Evolutionary conservation across 2,329 filamentous ascomycete genomes (phyloP), one percentile per base, ranked within the genome.

Genomic region (Thelonectria olida): DNA sequence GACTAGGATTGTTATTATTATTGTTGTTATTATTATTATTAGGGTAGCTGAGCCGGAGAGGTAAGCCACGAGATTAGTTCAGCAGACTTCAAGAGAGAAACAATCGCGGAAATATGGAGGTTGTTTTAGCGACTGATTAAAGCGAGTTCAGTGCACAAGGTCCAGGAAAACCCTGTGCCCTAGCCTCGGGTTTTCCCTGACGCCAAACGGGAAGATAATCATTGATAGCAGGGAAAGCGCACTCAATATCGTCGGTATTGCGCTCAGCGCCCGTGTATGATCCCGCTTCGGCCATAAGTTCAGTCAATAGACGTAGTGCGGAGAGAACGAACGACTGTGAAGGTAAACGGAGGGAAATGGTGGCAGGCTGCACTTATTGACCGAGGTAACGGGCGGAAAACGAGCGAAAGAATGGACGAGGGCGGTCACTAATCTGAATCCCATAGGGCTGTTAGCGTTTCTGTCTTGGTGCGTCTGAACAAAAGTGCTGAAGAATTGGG

Each of bases 391-490:
- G 12, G 4, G 31, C 17, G 23, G 28, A 28, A 8, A 15, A 23
- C 19, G 27, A 31, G 45, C 9, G n/a, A 31, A 10, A 19, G 48
- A n/a, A 23, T 10, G 9, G 20, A n/a, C 23, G 19, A 44, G n/a
- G 19, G 13, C 39, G n/a, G 34, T 54, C 51, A 52, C 58, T 61
- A 55, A 61, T 55, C 52, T 61, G 39, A 36, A 49, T 54, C 53
- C 49, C 25, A 20, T 25, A 61, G 39, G 51, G 51, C 52, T 61
- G 52, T 61, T 61, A 61, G 58, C 15, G 58, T 38, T 31, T 53
- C 20, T 27, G 34, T 15, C 20, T 31, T 25, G 38, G 28, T 19
- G 39, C 15, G 19, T n/a, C 19, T 12, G 39, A 27, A 20, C 15
- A 44, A 39, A 28, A 38, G 50, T 12, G 36, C 27, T 44, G 50